Evolutionary conservation across 208 protist genomes (phyloP), one percentile per base, ranked within the genome.

Genomic region (Trypanosoma mega): DNA sequence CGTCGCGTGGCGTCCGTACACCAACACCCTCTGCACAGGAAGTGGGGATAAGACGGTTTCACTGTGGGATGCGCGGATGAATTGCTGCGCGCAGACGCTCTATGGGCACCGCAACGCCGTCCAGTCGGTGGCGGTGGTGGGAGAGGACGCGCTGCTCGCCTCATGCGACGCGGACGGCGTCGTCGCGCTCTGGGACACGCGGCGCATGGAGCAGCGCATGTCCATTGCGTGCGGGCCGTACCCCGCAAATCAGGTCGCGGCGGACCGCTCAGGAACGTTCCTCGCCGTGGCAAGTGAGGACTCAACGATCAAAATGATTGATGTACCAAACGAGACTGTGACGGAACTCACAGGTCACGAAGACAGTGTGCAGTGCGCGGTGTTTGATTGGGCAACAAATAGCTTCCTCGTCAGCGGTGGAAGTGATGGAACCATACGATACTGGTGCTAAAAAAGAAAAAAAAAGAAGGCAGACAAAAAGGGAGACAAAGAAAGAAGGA

Each of bases 1-100:
- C 29, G 82, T 97, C 6, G 62, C 61, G 41, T 99, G 97, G 85
- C 84, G 96, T 75, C 94, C 93, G 6, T 98, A 76, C 61, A 96
- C 97, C 0, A 98, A 98, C 75, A 85, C 82, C 21, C 57, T 99
- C 24, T 85, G 84, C 68, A 98, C 97, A 3, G 93, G 81, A 50
- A 97, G 92, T 57, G 96, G 89, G 2, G 97, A 99, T 78, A 99
- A 99, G 77, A 97, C 94, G 8, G 93, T 99, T 7, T 97, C 94
- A 23, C 65, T 99, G 6, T 99, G 97, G 97, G 97, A 99, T 71
- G 66, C 75, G 3, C 87, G 97, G 26, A 85, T 97, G 29, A 97
- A 94, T 56, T 87, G 93, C 41, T 96, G 89, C 52, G 88, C 76
- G 24, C 89, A 98, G 69, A 97, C 96, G 7, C 96, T 98, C 68